Base-by-base conservation (phyloP, 2,329 filamentous ascomycete genomes). In the Paracamarosporium sp. region DNA sequence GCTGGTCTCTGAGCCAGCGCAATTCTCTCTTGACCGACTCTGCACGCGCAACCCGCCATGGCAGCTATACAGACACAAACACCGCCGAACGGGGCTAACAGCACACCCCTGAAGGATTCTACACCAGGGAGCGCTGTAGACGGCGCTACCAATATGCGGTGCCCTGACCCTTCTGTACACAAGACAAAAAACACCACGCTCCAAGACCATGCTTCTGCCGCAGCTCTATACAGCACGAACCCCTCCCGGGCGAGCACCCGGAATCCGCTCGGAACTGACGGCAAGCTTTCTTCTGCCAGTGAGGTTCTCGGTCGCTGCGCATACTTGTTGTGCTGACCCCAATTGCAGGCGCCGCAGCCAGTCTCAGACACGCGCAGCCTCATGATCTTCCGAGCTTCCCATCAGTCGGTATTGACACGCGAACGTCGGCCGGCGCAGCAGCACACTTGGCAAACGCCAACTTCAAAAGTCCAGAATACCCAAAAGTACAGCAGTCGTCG, bases 331-430 rank as follows among this genome's bases (percentile, higher is more conserved):
- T 28, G 48, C 57, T 65, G 41, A 64, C 41, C 25, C 13, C 54
- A n/a, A 17, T 22, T 17, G n/a, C 60, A 87, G 85, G 85, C 64
- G 85, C 85, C 52, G 85, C 85, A 20, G 77, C 84, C 48, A 86
- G 84, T 52, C 80, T 93, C 58, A 90, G 88, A 74, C 90, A 92
- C 80, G 90, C 90, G 58, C 84, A 86, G 68, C 86, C 90, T 41
- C 82, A 87, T 69, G 88, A 91, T 66, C 84, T 95, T 22, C 91
- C 91, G 35, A 90, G 89, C 69, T 94, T 84, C 68, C 90, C 91
- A 12, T 88, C 89, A 9, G 74, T 82, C 56, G 89, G 90, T 35
- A 81, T 92, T 50, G 73, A 80, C 55, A 77, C 81, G 45, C 79
- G 76, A 40, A 77, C 82, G 50, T 91, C 91, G 55, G 91, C 91